A percentile compares a stretch with the other conserved stretches of the same genome.
Evolutionary conservation across 2,329 filamentous ascomycete genomes (phyloP).

Genomic region (Aspergillus versicolor): DNA sequence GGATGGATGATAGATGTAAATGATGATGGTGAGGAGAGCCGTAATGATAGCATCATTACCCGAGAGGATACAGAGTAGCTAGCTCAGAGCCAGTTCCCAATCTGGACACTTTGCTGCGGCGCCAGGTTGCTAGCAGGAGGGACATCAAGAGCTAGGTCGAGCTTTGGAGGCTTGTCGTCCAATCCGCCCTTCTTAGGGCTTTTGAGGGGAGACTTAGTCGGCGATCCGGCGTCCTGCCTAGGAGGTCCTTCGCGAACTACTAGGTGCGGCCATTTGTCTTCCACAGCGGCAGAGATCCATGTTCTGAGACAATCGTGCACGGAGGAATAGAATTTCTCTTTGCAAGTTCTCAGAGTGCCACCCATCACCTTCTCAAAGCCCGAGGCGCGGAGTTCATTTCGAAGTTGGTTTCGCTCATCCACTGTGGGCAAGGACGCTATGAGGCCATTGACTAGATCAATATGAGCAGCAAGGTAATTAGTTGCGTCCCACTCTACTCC

Average conservation of each 20-base stretch:
- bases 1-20: constrained; percentile 12
- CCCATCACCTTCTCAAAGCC: constrained; percentile 93
- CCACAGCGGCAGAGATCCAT: constrained; percentile 83
- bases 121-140: constrained; percentile 23
- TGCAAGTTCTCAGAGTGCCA: constrained; percentile 80
- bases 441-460: constrained; percentile 90
- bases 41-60: not conserved
- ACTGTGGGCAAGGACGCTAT: constrained; percentile 73
- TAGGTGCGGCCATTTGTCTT: constrained; percentile 83
- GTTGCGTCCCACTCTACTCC: constrained; percentile 99
- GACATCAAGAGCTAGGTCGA: constrained; percentile 51
- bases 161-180: constrained; percentile 57
- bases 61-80: not conserved
- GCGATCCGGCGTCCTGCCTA: constrained; percentile 36
- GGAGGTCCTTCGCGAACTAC: constrained; percentile 64
- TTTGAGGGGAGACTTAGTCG: constrained; percentile 51
- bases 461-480: constrained; percentile 88
- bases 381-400: constrained; percentile 74
- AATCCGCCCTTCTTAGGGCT: constrained; percentile 46
- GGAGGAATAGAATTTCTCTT: constrained; percentile 93
- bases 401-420: constrained; percentile 71
- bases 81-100: constrained; percentile 41
- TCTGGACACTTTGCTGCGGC: constrained; percentile 26
- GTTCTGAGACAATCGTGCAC: constrained; percentile 86
- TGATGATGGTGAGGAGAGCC: not conserved